Base-by-base conservation (phyloP, 768 basidiomycete genomes). In the Asterophora lycoperdoides region DNA sequence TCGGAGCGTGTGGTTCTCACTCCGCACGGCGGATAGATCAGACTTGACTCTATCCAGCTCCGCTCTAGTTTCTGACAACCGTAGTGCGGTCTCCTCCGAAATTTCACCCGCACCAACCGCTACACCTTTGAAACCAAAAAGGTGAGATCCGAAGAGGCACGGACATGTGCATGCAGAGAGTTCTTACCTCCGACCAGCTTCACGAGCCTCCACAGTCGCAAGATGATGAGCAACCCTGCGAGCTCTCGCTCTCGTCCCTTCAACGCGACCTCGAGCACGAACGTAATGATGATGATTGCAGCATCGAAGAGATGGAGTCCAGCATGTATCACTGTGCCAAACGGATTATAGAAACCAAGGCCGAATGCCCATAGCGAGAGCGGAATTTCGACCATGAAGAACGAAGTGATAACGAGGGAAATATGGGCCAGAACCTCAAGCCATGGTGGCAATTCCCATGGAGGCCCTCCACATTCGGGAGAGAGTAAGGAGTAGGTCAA, bases 341-440 rank as follows among this genome's bases (percentile, higher is more conserved):
- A 73, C 3, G 90, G 89, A 56, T 81, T 72, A 60, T 84, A 86
- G 60, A 71, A 83, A 29, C 64, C 58, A n/a, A 60, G 38, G 6
- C 89, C 88, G 26, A 87, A 74, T 0, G 84, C 77, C 78, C 80
- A 89, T 10, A 86, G 49, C 1, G 79, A 68, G 39, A 87, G 50
- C 2, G 89, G 85, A 44, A 92, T 86, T 79, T 92, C 90, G 52
- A 83, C 20, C 28, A 92, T 62, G 76, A 92, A 91, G 61, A 87
- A 60, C 4, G 78, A 75, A 48, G 83, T 88, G 43, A 92, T 90
- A 38, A 50, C 60, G 34, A 87, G 74, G 4, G 88, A 90, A 44
- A 85, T 64, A 46, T 77, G 70, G 6, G 82, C 66, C 29, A 89
- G 67, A 26, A 81, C 64, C 52, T 80, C 75, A 9, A 91, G 75